Evolutionary conservation across 345 rosid species (phyloP), one percentile per base, ranked within the genome.

Genomic region (Linum lewisii): DNA sequence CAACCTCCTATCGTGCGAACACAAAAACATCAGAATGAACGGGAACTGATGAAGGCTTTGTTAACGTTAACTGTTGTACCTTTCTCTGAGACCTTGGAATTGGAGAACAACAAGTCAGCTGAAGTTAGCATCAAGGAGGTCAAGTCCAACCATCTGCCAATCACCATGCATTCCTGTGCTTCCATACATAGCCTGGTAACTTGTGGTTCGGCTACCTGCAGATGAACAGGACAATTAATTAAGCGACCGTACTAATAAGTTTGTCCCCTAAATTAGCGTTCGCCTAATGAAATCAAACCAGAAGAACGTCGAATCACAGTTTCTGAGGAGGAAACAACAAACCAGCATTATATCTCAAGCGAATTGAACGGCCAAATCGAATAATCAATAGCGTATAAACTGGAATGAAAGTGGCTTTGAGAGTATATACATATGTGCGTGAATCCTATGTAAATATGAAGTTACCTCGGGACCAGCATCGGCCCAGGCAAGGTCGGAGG

Each of bases 381-480:
- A 7, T 7, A 14, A 1, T 1, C 1, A 0, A 21, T 5, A 10
- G n/a, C 0, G 37, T 20, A 6, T 3, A 42, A 42, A 16, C 47
- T 11, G 18, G 13, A 42, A 11, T 1, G 18, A 42, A 42, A 42
- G 47, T 16, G 47, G 2, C 34, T 34, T 34, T 34, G 38, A 6
- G 37, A 56, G 6, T 5, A 4, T 34, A 13, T 7, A 0, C 29
- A 21, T 21, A 11, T 10, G 20, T 11, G 51, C 25, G 32, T 13
- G 21, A 18, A 34, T 11, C 47, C 7, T 29, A 14, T 15, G 45
- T 42, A 21, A 44, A 45, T 7, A 6, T 32, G 36, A 29, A 58
- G 18, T 19, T 42, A 87, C 97, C 95, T 87, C 99, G 47, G 95
- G 86, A 69, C 99, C 96, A 61, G 99, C 96, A 68, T 90, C 97